Conservation (phyloP, 2,329 filamentous ascomycete species). For the Tolypocladium sp. region DNA sequence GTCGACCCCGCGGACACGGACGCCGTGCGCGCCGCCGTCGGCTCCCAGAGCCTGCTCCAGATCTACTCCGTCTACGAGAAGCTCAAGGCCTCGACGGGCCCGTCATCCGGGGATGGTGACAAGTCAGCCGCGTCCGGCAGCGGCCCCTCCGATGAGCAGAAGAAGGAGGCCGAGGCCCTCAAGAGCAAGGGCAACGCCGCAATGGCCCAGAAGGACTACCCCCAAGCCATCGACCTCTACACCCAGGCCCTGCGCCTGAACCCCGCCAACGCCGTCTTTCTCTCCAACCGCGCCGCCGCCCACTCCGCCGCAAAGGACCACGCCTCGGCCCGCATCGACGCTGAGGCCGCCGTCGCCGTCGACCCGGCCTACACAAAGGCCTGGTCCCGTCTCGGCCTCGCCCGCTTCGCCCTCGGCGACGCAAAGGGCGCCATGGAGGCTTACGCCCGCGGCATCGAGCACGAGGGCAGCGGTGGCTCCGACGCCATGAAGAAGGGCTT, state of each 20-base stretch:
- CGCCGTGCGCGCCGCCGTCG: slow-evolving; percentile 68
- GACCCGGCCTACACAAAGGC: slow-evolving; percentile 96
- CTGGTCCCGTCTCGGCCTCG: slow-evolving; percentile 88
- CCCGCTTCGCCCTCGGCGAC: slow-evolving; percentile 85
- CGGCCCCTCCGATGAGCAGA: slow-evolving; percentile 42
- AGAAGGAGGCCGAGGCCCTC: slow-evolving; percentile 75
- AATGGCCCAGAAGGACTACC: slow-evolving; percentile 91
- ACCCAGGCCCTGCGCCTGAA: slow-evolving; percentile 73
- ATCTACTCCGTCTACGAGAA: slow-evolving; percentile 98
- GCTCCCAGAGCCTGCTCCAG: slow-evolving; percentile 76
- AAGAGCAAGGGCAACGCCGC: slow-evolving; percentile 90
- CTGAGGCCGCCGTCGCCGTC: slow-evolving; percentile 77
- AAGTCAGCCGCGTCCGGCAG: slow-evolving; percentile 14
- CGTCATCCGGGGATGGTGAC: slow-evolving; percentile 30
- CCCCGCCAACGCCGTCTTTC: slow-evolving; percentile 87
- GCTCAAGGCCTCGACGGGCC: slow-evolving; percentile 52
- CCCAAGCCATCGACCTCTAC: slow-evolving; percentile 74
- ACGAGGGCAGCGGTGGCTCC: slow-evolving; percentile 87
- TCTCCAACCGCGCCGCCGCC: slow-evolving; percentile 93
- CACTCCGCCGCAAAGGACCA: slow-evolving; percentile 81
- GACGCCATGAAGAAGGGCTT: slow-evolving; percentile 97
- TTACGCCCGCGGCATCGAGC: slow-evolving; percentile 84
- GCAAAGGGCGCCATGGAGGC: slow-evolving; percentile 89
- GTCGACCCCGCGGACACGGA: slow-evolving; percentile 73
- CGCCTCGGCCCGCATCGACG: slow-evolving; percentile 74